Base-by-base conservation (phyloP, 2,329 filamentous ascomycete species). In the Talaromyces sp. region DNA sequence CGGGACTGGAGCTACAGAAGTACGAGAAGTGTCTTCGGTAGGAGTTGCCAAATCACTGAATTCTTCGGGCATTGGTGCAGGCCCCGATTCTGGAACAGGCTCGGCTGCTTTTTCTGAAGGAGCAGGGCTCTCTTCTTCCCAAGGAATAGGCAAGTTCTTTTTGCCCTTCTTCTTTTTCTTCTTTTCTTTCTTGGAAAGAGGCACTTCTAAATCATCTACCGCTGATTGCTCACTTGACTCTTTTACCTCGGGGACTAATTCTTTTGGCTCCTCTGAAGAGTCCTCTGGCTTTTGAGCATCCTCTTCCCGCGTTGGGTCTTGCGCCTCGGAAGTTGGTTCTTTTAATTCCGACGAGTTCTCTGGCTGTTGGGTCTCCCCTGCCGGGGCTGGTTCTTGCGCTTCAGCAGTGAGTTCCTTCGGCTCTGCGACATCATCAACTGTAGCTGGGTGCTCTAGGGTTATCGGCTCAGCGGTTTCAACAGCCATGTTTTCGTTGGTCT, bases 91-190 rank as follows among this genome's bases (percentile, higher is more conserved):
- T 35, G 31, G 11, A 19, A 32, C 32, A 31, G 49, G 4, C 19
- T 58, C 32, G 53, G 27, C 10, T 35, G 21, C 57, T 17, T 32
- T 24, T 38, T 56, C 41, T 8, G 52, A 17, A 24, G 52, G 3
- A 11, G 21, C n/a, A 26, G 49, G 35, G 35, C 35, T 24, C 24
- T 58, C 59, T 46, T 62, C 66, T 54, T 69, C 71, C 65, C 68
- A 70, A 31, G 58, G 54, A 19, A 49, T 19, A 51, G 60, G 53
- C 64, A 69, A 72, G 32, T 69, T 70, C 62, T 79, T 81, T 69
- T 80, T 80, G 10, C 68, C 69, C 63, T 76, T 79, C 63, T 73
- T 76, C 61, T 70, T 69, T 64, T 76, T 80, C 60, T 72, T 75
- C 64, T 70, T 73, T 6, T 66, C 64, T 19, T 60, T 65, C 14